Base-by-base conservation (phyloP, 2,329 filamentous ascomycete species). In the Huntiella decipiens region DNA sequence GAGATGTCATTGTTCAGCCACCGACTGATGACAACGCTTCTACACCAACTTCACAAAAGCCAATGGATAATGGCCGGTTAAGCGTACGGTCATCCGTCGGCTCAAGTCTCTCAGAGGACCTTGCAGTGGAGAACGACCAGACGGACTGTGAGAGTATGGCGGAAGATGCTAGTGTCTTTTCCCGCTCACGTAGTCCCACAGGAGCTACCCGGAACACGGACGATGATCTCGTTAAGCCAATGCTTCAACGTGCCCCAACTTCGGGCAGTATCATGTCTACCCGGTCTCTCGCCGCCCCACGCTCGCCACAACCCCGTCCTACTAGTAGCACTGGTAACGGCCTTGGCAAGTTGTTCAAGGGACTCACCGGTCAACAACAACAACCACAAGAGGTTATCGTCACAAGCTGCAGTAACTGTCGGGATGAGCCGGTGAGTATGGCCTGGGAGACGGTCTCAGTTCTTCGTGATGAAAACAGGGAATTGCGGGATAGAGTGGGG, bases 371-470 rank as follows among this genome's bases (percentile, higher is more conserved):
- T 10, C 61, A 63, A 38, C 44, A 31, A 38, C 44, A 31, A 53
- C 54, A 5, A 31, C 39, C 22, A 13, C 17, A 41, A 13, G 39
- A 31, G 39, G 50, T 51, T 13, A 45, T 51, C 5, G 46, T 50
- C 7, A 46, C 51, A 17, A 57, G 56, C 54, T 78, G 74, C 53
- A 53, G 58, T 32, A 78, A 77, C 53, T 79, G 76, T 56, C 58
- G 65, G 45, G 74, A 75, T 10, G 67, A 69, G 53, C 69, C 73
- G 44, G 64, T 70, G 10, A 73, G 71, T 51, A 64, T 74, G 34
- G 75, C 75, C 4, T 79, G 75, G 75, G 68, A 79, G 54, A 77
- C 75, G 3, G 74, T 77, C n/a, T 66, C 67, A 44, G 51, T 77
- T 40, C 58, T 79, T 49, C 63, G 72, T 35, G 70, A 73, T 40